These are phyloP conservation scores for Cyberlindnera xylosilytica DNA, from an alignment of 805 yeast species.

Conservation along the genomic window DNA sequence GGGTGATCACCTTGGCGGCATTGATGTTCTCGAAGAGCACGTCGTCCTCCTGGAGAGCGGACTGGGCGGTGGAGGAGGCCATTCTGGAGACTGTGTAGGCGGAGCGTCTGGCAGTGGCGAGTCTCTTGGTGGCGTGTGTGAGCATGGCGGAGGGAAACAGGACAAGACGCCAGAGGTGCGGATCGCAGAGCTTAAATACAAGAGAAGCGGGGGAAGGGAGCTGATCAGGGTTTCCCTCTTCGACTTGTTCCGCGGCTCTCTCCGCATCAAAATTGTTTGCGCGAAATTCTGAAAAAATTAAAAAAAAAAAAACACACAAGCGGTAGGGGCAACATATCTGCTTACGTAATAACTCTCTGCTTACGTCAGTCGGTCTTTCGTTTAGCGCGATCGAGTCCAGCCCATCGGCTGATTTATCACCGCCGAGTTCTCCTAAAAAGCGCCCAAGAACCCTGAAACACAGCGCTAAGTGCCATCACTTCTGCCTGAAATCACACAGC, in stretches of 20 bases:
- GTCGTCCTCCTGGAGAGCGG: constrained; percentile 34
- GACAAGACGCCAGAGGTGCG: neutral
- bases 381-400: neutral
- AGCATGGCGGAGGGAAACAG: neutral
- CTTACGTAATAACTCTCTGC: no score
- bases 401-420: neutral
- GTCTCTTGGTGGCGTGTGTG: constrained; percentile 1
- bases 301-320: no score
- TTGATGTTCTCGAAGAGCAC: constrained; percentile 62
- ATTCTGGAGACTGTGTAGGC: constrained; percentile 3
- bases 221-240: no score
- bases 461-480: no score
- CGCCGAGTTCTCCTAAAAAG: neutral
- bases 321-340: no score
- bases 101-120: neutral
- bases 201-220: no score
- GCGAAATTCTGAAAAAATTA: no score
- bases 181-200: neutral
- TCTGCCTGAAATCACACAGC: no score
- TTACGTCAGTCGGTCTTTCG: no score
- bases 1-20: constrained; percentile 66
- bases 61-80: neutral
- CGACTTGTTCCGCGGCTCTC: no score
- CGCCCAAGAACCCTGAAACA: no score
- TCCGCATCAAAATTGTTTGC: no score